Base-by-base conservation (phyloP, 2,329 filamentous ascomycete species). In the Pestalotiopsis sp. region DNA sequence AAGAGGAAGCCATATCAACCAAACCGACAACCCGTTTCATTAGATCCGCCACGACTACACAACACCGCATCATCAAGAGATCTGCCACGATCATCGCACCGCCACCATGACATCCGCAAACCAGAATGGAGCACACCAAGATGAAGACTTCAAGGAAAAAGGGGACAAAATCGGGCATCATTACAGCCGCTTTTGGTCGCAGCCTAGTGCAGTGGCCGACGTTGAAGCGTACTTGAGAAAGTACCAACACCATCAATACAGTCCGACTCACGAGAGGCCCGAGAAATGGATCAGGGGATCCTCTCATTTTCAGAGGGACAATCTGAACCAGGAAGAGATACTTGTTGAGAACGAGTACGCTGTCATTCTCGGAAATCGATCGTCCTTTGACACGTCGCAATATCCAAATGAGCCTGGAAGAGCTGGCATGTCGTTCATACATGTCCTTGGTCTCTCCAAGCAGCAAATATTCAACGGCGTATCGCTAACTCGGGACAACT, bases 391-490 rank as follows among this genome's bases (percentile, higher is more conserved):
- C 65, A 55, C 39, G 1, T 69, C 1, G 4, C 73, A 74, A 62
- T 73, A 75, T 61, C 39, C 17, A 2, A 65, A 26, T 0, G 24
- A 38, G 14, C 64, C 68, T 1, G 38, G 10, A 11, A 9, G 10
- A 7, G 70, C 73, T 17, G 68, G 70, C 63, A 75, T 75, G 73
- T 74, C 73, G 2, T 66, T 71, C 55, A 58, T 75, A 3, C 73
- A 75, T 60, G 61, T 75, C 13, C 66, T 75, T 1, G 70, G 24
- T n/a, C 70, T 75, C 10, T 67, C 73, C n/a, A 68, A 64, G 20
- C 60, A 60, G 4, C 14, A 35, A 0, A 56, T 75, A n/a, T 75
- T 70, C 68, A 75, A 75, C 66, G 73, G 70, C 2, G 72, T 74
- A 13, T 67, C 71, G 3, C 66, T 75, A 1, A 22, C 56, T 40